Evolutionary conservation across 306 rosid genomes (phyloP).

Genomic region (Medicago ruthenica): DNA sequence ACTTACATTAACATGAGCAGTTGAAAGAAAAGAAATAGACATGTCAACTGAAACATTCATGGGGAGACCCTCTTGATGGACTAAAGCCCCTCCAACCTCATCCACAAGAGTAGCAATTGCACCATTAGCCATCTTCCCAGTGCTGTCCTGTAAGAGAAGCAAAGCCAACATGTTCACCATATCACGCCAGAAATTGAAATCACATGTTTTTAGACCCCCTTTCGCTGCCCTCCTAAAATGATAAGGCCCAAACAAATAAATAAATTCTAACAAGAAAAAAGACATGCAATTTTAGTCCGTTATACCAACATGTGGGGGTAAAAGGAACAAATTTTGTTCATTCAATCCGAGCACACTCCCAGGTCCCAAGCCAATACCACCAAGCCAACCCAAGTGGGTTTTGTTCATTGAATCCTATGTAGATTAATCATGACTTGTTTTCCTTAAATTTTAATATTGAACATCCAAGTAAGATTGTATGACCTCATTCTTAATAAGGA

Average conservation of each 20-base stretch:
- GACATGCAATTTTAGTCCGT: not conserved
- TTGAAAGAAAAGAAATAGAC: slow-evolving; percentile 74
- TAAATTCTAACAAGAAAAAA: not conserved
- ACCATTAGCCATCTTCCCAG: slow-evolving; percentile 71
- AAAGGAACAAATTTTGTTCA: not conserved
- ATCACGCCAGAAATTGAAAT: not conserved
- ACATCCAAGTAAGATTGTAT: not conserved
- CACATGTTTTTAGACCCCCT: not conserved
- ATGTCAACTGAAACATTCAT: slow-evolving; percentile 89
- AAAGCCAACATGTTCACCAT: not conserved
- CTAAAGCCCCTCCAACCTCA: slow-evolving; percentile 66
- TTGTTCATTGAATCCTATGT: too few relatives aligned
- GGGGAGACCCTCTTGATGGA: slow-evolving; percentile 70
- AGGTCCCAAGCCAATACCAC: too few relatives aligned
- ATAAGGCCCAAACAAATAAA: not conserved
- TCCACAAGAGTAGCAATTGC: slow-evolving; percentile 84
- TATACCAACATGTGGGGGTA: not conserved
- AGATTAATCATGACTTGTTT: not conserved
- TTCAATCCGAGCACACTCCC: too few relatives aligned
- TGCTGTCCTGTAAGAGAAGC: slow-evolving; percentile 61
- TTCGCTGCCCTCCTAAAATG: not conserved
- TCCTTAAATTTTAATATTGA: not conserved
- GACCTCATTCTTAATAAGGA: not conserved
- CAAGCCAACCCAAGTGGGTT: too few relatives aligned
- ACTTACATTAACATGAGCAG: slow-evolving; percentile 68